Evolutionary conservation across 192 early-diverging fungal species (phyloP).

Genomic region (Coemansia biformis): DNA sequence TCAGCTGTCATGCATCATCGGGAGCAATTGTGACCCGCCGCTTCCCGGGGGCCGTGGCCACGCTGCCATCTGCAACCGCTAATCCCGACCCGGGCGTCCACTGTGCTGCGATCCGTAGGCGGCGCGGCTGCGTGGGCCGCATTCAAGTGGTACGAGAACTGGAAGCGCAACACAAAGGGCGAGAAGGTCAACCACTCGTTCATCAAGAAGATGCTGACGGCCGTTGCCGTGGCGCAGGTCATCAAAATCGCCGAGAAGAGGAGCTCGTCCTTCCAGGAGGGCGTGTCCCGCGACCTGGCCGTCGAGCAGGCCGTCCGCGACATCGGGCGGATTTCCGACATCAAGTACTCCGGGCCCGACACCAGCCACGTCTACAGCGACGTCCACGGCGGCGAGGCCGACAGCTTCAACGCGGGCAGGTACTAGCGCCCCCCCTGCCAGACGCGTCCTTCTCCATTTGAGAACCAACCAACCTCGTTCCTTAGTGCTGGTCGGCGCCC

Average conservation of each 20-base stretch:
- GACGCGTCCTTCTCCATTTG: too few species aligned
- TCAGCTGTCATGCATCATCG: too few species aligned
- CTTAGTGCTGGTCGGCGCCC: too few species aligned
- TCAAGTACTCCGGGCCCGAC: constrained; percentile 8
- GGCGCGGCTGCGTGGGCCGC: constrained; percentile 51
- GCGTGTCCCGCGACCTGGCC: constrained; percentile 35
- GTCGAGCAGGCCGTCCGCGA: constrained; percentile 27
- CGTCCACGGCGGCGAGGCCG: constrained; percentile 34
- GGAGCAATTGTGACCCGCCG: too few species aligned
- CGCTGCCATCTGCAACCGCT: too few species aligned
- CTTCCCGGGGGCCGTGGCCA: too few species aligned
- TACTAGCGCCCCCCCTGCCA: neutral
- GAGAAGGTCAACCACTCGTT: constrained; percentile 42
- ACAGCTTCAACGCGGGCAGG: constrained; percentile 10
- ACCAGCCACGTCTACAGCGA: too few species aligned
- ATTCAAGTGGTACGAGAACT: constrained; percentile 49
- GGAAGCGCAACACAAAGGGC: constrained; percentile 33
- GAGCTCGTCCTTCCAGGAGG: constrained; percentile 38
- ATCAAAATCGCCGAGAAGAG: constrained; percentile 47
- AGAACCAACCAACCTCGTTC: too few species aligned
- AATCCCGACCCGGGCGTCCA: too few species aligned
- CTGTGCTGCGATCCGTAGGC: constrained; percentile 28
- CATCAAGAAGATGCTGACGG: constrained; percentile 44
- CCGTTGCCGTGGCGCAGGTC: constrained; percentile 44
- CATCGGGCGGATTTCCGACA: constrained; percentile 13